phyloP scores from a whole-genome alignment of 331 rosid genomes.

The Spiraea crenata region DNA sequence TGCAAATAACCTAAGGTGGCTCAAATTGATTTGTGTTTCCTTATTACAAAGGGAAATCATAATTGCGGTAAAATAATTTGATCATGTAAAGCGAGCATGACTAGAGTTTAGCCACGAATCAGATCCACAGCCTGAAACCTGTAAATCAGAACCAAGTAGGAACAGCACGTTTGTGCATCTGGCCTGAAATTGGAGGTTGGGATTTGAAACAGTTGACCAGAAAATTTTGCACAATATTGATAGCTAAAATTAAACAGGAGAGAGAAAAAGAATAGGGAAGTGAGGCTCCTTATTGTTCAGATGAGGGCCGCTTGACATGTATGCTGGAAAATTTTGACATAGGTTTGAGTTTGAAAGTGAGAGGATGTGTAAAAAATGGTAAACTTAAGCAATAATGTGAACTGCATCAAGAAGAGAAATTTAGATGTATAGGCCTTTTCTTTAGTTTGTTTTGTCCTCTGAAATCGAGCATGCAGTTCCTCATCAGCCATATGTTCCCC shows the following conservation, averaged over 20 bases:
- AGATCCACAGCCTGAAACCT: neutral
- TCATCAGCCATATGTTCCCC: neutral
- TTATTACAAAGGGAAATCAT: neutral
- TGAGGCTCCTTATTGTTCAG: neutral
- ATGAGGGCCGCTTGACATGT: neutral
- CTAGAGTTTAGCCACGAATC: neutral
- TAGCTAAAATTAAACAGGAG: neutral
- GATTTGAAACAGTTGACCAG: neutral
- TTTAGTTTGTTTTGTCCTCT: neutral
- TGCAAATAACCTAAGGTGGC: neutral
- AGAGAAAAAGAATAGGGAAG: neutral
- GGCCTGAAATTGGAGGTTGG: conserved; percentile 2
- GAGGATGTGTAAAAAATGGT: neutral
- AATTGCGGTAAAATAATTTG: neutral
- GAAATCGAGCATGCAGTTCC: neutral
- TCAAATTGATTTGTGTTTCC: conserved; percentile 4
- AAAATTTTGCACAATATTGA: conserved; percentile 1
- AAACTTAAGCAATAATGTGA: conserved; percentile 3
- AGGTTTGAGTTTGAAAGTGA: conserved; percentile 4
- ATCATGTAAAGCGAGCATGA: neutral
- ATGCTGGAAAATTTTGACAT: neutral
- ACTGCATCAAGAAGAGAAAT: neutral
- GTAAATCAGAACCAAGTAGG: neutral
- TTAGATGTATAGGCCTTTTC: neutral
- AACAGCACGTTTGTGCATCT: neutral